phyloP scores from a whole-genome alignment of 345 rosid genomes.

The Lepidium didymum region DNA sequence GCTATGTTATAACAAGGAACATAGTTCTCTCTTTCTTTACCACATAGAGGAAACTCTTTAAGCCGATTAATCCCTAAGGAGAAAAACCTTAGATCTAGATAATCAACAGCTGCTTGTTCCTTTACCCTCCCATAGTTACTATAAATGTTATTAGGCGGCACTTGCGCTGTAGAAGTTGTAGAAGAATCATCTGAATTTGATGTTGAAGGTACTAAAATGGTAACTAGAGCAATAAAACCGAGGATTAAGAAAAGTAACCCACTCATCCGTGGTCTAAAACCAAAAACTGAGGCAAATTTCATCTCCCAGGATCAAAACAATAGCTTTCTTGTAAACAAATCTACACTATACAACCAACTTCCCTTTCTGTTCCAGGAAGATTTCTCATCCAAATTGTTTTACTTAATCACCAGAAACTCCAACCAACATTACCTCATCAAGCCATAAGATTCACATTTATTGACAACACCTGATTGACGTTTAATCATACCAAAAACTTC shows the following conservation, averaged over 20 bases:
- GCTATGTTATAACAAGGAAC: constrained; percentile 86
- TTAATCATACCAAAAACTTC: not conserved
- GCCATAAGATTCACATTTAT: constrained; percentile 7
- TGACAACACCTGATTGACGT: not conserved
- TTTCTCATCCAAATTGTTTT: not conserved
- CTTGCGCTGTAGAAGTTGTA: constrained; percentile 18
- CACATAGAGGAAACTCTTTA: constrained; percentile 59
- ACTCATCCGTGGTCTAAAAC: constrained; percentile 55
- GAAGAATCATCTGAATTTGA: constrained; percentile 42
- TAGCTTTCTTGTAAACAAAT: not conserved
- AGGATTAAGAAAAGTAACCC: constrained; percentile 58
- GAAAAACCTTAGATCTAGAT: constrained; percentile 59
- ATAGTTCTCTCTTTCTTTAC: constrained; percentile 72
- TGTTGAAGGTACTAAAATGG: constrained; percentile 59
- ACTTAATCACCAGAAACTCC: not conserved
- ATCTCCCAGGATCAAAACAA: constrained; percentile 51
- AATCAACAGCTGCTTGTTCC: constrained; percentile 74
- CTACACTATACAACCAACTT: constrained; percentile 10
- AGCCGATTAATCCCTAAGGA: constrained; percentile 39
- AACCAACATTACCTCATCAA: constrained; percentile 3
- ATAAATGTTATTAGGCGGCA: constrained; percentile 35
- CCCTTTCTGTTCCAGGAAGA: constrained; percentile 23
- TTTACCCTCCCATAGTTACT: constrained; percentile 69
- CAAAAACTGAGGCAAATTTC: constrained; percentile 43
- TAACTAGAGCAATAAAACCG: constrained; percentile 56